phyloP scores from a whole-genome alignment of 495 filamentous ascomycete species.

The Aspergillus sclerotioniger region DNA sequence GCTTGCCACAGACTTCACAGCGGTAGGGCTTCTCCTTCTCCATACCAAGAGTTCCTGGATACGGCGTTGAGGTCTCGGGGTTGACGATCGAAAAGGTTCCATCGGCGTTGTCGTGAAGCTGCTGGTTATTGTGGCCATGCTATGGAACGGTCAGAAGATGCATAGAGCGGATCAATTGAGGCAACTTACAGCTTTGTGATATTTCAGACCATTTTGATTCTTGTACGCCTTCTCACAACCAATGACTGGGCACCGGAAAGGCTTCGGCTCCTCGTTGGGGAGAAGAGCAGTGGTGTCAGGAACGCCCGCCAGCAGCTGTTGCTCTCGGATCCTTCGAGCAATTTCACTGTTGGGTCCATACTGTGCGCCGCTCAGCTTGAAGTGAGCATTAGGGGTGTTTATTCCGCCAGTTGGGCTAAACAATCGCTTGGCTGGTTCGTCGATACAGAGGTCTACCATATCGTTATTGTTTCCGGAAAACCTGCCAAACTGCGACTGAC shows the following conservation, averaged over 20 bases:
- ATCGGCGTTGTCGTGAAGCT: constrained; percentile 90
- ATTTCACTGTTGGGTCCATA: constrained; percentile 74
- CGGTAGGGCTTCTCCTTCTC: constrained; percentile 99
- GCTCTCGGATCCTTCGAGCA: constrained; percentile 65
- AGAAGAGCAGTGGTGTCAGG: constrained; percentile 51
- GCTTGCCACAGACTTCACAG: constrained; percentile 94
- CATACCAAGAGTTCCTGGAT: constrained; percentile 96
- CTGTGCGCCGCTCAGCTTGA: constrained; percentile 69
- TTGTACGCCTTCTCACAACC: constrained; percentile 99
- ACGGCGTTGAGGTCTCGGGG: constrained; percentile 87
- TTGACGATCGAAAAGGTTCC: constrained; percentile 98
- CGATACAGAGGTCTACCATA: constrained; percentile 78
- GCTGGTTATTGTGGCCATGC: constrained; percentile 96
- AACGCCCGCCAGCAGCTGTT: constrained; percentile 69
- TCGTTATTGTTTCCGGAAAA: constrained; percentile 49
- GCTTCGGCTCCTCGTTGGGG: constrained; percentile 78
- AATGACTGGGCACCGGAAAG: constrained; percentile 95
- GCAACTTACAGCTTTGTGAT: constrained; percentile 63
- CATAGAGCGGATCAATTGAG: neutral
- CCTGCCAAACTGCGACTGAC: constrained; percentile 48
- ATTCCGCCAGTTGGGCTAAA: constrained; percentile 81
- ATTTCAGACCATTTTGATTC: constrained; percentile 98
- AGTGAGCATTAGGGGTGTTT: constrained; percentile 63
- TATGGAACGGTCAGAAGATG: constrained; percentile 24
- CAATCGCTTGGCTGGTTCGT: constrained; percentile 91